Evolutionary conservation across 495 filamentous ascomycete genomes (phyloP), one percentile per base, ranked within the genome.

Genomic region (Aspergillus campestris): DNA sequence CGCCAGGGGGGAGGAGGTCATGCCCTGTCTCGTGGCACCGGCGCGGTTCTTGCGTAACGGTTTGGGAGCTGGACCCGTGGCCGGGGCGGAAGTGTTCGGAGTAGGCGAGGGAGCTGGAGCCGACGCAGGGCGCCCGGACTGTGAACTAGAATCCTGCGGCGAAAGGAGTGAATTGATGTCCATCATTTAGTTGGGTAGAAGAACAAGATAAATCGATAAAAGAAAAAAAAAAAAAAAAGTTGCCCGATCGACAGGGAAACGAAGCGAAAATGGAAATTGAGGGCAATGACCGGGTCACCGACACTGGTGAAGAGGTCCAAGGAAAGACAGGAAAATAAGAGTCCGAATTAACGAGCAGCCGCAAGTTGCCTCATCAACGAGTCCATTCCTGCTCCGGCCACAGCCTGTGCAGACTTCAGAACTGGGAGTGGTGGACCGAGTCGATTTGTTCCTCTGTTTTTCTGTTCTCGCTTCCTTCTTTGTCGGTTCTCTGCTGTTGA

Each of bases 101-200:
- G 33, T 38, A 0, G 69, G 58, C n/a, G 61, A 42, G 54, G 62
- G 50, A 51, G 57, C 50, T 48, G 57, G 50, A 56, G 62, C 50
- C 58, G 69, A 61, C 45, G 73, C 62, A 34, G 61, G 68, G 50
- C 52, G 64, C 49, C 69, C 69, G 55, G 57, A 59, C 53, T 71
- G 60, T 15, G 68, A 65, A 54, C 81, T 73, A 43, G 79, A 73
- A 44, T 85, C 79, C 61, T 81, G 74, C 35, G 82, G 80, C 48
- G 83, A 85, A 49, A 87, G 75, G 37, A 87, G 74, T 28, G 78
- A 82, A 65, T 73, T 82, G 70, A 87, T 87, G 55, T 87, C 81
- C 83, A 87, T 86, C 40, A 57, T 67, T 38, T 39, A 52, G 34
- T 31, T 38, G 37, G 41, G 34, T 33, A 27, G n/a, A 12, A 43